A percentile compares a stretch with the other conserved stretches of the same genome.
phyloP scores from a whole-genome alignment of 345 rosid species.

The sweet orange (Citrus sinensis) region DNA sequence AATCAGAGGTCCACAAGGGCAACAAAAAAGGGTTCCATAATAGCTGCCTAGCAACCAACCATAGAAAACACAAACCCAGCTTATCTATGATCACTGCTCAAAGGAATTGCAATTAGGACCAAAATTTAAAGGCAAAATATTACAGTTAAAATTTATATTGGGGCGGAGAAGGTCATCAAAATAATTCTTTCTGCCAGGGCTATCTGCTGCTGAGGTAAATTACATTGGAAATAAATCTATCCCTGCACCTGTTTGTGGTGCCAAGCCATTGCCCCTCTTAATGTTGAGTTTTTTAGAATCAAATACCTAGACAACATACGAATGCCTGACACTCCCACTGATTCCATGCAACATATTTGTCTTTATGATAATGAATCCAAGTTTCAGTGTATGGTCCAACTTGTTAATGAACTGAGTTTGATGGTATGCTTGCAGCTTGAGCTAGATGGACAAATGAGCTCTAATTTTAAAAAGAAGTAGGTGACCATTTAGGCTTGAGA shows the following conservation, averaged over 20 bases:
- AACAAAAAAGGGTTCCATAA: background rate
- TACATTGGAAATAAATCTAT: background rate
- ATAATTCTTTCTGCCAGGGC: background rate
- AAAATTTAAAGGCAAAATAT: background rate
- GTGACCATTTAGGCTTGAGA: background rate
- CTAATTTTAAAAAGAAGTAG: background rate
- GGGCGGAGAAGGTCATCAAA: background rate
- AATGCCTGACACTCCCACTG: background rate
- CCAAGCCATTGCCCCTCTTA: background rate
- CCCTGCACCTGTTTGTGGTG: background rate
- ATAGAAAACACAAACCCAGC: background rate
- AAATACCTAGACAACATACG: background rate
- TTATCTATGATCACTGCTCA: background rate
- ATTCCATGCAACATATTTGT: background rate
- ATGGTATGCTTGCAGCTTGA: background rate
- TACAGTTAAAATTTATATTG: no score
- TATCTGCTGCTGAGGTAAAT: background rate
- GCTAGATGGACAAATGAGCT: background rate
- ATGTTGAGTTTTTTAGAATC: background rate
- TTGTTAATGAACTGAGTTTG: background rate
- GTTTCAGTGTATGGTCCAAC: background rate
- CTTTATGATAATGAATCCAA: background rate
- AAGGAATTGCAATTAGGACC: background rate
- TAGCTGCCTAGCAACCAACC: background rate
- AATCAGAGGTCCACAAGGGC: background rate